Percentiles rank a stretch among this genome's conserved stretches.
Conservation (phyloP, 2,329 filamentous ascomycete genomes). For the Calonectria honghensis region DNA sequence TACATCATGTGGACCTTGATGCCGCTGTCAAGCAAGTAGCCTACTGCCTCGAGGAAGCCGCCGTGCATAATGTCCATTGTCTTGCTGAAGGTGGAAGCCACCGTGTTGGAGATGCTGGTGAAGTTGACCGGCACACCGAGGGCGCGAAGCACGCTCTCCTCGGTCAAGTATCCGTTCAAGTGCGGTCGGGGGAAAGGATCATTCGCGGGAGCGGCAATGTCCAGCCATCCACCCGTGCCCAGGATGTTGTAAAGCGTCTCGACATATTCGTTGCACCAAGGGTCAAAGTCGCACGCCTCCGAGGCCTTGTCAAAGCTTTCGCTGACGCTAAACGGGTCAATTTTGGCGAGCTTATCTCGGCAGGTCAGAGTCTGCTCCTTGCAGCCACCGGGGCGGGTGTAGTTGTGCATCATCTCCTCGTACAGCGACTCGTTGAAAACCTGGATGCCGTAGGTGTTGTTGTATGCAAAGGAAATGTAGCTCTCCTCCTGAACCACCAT, state of each 20-base stretch:
- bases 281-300: slow-evolving; percentile 16
- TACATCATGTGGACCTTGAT: slow-evolving; percentile 84
- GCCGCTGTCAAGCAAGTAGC: slow-evolving; percentile 75
- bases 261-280: slow-evolving; percentile 54
- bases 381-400: slow-evolving; percentile 67
- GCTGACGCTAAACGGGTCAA: slow-evolving; percentile 60
- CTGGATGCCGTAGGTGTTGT: slow-evolving; percentile 78
- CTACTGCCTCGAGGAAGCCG: slow-evolving; percentile 70
- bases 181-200: slow-evolving; percentile 80
- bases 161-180: slow-evolving; percentile 78
- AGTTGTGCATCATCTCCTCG: slow-evolving; percentile 55
- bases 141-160: slow-evolving; percentile 72
- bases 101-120: slow-evolving; percentile 65
- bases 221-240: slow-evolving; percentile 72
- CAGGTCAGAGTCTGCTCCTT: slow-evolving; percentile 72
- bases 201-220: slow-evolving; percentile 72
- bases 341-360: slow-evolving; percentile 66
- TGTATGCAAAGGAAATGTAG: slow-evolving; percentile 74
- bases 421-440: slow-evolving; percentile 69
- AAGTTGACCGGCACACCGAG: slow-evolving; percentile 79
- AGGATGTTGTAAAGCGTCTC: slow-evolving; percentile 70
- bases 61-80: slow-evolving; percentile 76
- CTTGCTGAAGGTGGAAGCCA: slow-evolving; percentile 73
- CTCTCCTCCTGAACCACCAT: slow-evolving; percentile 74
- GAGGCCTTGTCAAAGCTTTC: neutral